phyloP scores from a whole-genome alignment of 2,329 filamentous ascomycete genomes.

The Colletotrichum eremochloae region DNA sequence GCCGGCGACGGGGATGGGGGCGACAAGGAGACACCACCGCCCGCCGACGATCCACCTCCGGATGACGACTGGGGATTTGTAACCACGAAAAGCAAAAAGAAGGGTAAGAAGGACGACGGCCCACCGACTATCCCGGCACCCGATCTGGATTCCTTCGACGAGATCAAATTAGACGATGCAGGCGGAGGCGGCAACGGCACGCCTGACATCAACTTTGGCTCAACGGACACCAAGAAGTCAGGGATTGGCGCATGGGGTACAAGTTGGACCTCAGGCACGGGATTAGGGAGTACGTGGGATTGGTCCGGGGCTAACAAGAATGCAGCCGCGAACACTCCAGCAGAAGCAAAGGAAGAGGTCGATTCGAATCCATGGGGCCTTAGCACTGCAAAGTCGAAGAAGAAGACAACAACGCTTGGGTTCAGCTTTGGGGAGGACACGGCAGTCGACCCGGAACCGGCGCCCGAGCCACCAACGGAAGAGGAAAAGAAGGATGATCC shows the following conservation, averaged over 20 bases:
- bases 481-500: conserved; percentile 56
- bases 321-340: conserved; percentile 49
- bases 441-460: conserved; percentile 26
- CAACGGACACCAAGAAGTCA: conserved; percentile 57
- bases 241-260: conserved; percentile 71
- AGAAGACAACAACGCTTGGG: conserved; percentile 58
- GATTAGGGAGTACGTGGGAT: conserved; percentile 54
- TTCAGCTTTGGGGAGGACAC: conserved; percentile 61
- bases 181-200: conserved; percentile 58
- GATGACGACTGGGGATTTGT: conserved; percentile 68
- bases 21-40: conserved; percentile 46
- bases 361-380: conserved; percentile 65
- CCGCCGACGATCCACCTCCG: conserved; percentile 54
- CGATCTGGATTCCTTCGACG: conserved; percentile 66
- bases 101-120: conserved; percentile 61
- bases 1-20: conserved; percentile 45
- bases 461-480: conserved; percentile 33
- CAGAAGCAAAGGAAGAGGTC: conserved; percentile 57
- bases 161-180: conserved; percentile 75
- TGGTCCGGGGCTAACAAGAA: conserved; percentile 55
- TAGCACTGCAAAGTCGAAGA: conserved; percentile 63
- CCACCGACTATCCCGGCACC: conserved; percentile 48
- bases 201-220: conserved; percentile 67
- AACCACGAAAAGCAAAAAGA: conserved; percentile 66
- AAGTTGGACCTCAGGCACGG: conserved; percentile 67